Evolutionary conservation across 306 rosid genomes (phyloP), one percentile per base, ranked within the genome.

Genomic region (Calophaca sinica): DNA sequence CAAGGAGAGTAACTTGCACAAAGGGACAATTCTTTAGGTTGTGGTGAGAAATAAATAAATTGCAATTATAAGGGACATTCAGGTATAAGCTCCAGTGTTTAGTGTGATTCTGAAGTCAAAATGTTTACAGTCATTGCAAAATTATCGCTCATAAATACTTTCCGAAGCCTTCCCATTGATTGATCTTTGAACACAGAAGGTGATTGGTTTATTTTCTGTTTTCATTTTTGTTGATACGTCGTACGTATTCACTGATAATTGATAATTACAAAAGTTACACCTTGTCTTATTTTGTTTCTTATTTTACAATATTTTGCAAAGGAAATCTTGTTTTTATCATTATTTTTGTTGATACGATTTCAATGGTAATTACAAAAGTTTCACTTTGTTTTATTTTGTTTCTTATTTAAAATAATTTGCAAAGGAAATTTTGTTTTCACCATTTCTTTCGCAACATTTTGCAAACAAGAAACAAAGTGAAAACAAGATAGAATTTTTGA

Each of bases 41-140:
- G 75, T 46, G 36, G 64, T 45, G 36, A 75, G 55, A 80, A 66
- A 70, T 61, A 73, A 57, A 53, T 9, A 14, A 58, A 57, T 10
- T 28, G 81, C 7, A 65, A 51, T 42, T 7, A 39, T 15, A 66
- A 58, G 58, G 59, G 66, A 36, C 5, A 55, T 38, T 48, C 71
- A 78, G 38, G 58, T 33, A 75, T n/a, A 54, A 79, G 71, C 59
- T 71, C 64, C 58, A 29, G 55, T 29, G 36, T 46, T 28, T 44
- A 29, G 66, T 70, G 39, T 49, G 67, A 68, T 54, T 64, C 57
- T 13, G 11, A 9, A 73, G 68, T 11, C 41, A 52, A 3, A 42
- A 69, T 72, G 9, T 65, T 54, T 73, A 59, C 48, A 4, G 65
- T 61, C 62, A 65, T 36, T 33, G 46, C 6, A 36, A 51, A 20